Evolutionary conservation across 768 basidiomycete genomes (phyloP), one percentile per base, ranked within the genome.

Genomic region (Hygrophorus russula): DNA sequence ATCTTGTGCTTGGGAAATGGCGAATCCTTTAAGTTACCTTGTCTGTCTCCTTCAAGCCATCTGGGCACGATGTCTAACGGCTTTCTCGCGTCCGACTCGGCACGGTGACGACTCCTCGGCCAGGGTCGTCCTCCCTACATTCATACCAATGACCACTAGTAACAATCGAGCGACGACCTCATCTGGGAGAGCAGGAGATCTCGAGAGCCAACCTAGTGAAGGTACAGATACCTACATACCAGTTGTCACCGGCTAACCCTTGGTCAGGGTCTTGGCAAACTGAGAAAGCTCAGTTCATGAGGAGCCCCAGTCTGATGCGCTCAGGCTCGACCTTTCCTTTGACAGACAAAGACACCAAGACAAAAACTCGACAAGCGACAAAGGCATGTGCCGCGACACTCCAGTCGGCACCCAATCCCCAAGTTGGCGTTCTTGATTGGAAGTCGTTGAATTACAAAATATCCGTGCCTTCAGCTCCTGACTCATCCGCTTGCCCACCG

Each of bases 281-380:
- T 20, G 44, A 45, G 36, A 45, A 45, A 34, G 44, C 29, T 28
- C 36, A 20, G 1, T 45, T 45, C 18, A 38, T 45, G 8, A 31
- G 36, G 33, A 38, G 20, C 12, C 44, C 44, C 11, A 45, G 36
- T 28, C 37, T 45, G 10, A 31, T 28, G 31, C 41, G 41, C 27
- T 13, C 24, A 24, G 24, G 24, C 24, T 24, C 40, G n/a, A 41
- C 24, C 19, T n/a, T 41, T 6, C 19, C 33, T 9, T 12, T 8
- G 13, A 17, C 9, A 8, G 29, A 37, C 15, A 13, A 17, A 8
- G 14, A 17, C 10, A 5, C 10, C n/a, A 32, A 30, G 17, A 5
- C 14, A 4, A 35, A 34, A 42, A 31, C 11, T 12, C 30, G 31
- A 34, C 14, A 30, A 18, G 9, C 18, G 27, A 15, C 42, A 18